Evolutionary conservation across 176 grass and related monocot genomes (phyloP), one percentile per base, ranked within the genome.

Genomic region (Triticum monococcum): DNA sequence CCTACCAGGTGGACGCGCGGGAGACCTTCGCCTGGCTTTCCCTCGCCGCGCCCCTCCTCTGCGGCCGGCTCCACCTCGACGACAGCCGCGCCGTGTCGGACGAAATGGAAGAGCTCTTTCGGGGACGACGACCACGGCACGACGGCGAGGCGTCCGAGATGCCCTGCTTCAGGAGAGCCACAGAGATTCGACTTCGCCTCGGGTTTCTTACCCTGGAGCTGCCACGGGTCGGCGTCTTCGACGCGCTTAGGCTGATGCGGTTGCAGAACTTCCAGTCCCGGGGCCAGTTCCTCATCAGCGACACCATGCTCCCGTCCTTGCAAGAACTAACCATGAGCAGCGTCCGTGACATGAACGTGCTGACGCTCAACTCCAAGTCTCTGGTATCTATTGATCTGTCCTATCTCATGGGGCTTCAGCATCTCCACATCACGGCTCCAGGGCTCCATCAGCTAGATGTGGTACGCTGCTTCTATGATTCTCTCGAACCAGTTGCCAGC

Each of bases 161-260:
- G 46, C 66, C 66, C 4, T 83, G 48, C 45, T 83, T 83, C 45
- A 24, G 23, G 65, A 72, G 52, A 59, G 66, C 22, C 80, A 59
- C 31, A 46, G 9, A 10, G 30, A 57, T 83, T 36, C 9, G 1
- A 2, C 7, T 83, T 12, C 1, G 6, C 7, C 66, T 72, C 16
- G 66, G 32, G 8, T 71, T 37, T 38, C 80, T 72, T 83, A 45
- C 18, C 46, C 45, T 83, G 23, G 11, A 30, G 3, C 28, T 83
- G 30, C 66, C 66, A 18, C 30, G 46, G 11, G 5, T 48, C 4
- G 46, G 66, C 12, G 46, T 71, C 46, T 83, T 83, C n/a, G 46
- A 28, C 4, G 12, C 12, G 46, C 80, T 83, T 20, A 59, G 12
- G 30, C 20, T 33, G 66, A 13, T 82, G 43, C 4, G 2, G 45